Conservation (phyloP, 2,329 filamentous ascomycete genomes). For the Gaeumannomyces tritici region DNA sequence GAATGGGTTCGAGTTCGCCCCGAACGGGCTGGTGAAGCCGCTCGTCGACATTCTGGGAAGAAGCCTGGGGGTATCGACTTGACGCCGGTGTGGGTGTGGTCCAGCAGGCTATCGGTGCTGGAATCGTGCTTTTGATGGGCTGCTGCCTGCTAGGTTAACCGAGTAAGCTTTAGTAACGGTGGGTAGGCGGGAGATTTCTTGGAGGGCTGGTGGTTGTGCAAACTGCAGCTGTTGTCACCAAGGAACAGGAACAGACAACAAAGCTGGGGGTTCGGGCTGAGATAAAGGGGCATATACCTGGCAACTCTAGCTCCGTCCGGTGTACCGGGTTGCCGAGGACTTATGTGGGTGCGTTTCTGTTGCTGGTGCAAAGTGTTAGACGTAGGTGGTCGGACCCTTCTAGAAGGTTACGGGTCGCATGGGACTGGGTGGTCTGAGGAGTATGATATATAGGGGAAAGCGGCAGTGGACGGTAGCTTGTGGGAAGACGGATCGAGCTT, state of each 20-base stretch:
- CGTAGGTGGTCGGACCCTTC: slow-evolving; percentile 11
- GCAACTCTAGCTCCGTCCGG: neutral
- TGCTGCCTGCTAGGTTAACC: neutral
- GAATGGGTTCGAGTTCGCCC: slow-evolving; percentile 63
- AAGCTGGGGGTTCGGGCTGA: neutral
- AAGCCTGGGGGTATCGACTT: neutral
- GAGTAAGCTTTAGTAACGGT: neutral
- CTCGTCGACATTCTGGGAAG: slow-evolving; percentile 54
- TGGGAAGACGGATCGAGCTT: neutral
- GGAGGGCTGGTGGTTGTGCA: too few relatives aligned
- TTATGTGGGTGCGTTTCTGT: neutral
- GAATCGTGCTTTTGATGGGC: neutral
- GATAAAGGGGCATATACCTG: neutral
- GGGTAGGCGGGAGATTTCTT: neutral
- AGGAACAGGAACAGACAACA: neutral
- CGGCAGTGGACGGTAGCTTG: neutral
- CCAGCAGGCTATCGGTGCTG: neutral
- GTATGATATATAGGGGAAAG: neutral
- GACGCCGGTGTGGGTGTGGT: neutral
- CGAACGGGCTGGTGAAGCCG: slow-evolving; percentile 66
- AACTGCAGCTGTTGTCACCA: neutral
- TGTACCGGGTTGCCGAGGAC: too few relatives aligned
- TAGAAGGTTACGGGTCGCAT: slow-evolving; percentile 10
- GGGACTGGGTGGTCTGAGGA: neutral
- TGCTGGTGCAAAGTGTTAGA: neutral